phyloP scores from a whole-genome alignment of 495 filamentous ascomycete genomes.

The Aspergillus sclerotiicarbonarius region DNA sequence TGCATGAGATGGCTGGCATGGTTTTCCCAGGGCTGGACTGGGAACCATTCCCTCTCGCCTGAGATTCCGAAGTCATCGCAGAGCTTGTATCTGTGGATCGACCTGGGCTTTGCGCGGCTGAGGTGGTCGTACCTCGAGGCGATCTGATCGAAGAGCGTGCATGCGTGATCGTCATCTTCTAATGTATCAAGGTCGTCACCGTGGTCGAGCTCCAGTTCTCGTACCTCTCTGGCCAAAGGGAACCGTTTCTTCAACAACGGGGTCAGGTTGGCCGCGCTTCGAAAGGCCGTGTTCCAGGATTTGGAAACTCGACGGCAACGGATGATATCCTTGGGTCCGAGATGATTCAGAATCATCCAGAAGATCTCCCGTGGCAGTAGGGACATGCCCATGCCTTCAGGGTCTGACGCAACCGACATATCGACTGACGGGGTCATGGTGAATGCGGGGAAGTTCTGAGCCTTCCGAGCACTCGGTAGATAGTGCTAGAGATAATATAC shows the following conservation, averaged over 20 bases:
- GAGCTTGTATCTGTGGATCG: constrained; percentile 45
- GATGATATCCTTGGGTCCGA: constrained; percentile 51
- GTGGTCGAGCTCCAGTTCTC: constrained; percentile 28
- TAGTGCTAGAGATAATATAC: too few species aligned
- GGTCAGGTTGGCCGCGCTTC: constrained; percentile 42
- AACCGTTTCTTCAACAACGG: constrained; percentile 52
- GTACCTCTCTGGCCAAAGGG: constrained; percentile 54
- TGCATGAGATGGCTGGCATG: constrained; percentile 44
- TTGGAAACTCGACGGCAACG: constrained; percentile 55
- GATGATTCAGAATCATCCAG: constrained; percentile 38
- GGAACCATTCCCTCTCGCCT: constrained; percentile 42
- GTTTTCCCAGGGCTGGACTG: constrained; percentile 56
- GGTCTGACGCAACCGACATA: constrained; percentile 8
- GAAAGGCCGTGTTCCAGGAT: constrained; percentile 55
- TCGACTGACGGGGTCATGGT: constrained; percentile 9
- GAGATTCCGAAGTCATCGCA: constrained; percentile 36
- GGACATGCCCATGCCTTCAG: constrained; percentile 19
- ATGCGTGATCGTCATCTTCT: constrained; percentile 30
- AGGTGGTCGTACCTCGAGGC: constrained; percentile 58
- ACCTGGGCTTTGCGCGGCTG: constrained; percentile 44
- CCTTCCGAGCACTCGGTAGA: background rate
- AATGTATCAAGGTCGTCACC: background rate
- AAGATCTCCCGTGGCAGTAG: constrained; percentile 44
- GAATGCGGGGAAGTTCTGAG: constrained; percentile 6
- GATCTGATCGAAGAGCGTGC: constrained; percentile 50